phyloP scores from a whole-genome alignment of 2,329 filamentous ascomycete species.

The Fusarium foetens region DNA sequence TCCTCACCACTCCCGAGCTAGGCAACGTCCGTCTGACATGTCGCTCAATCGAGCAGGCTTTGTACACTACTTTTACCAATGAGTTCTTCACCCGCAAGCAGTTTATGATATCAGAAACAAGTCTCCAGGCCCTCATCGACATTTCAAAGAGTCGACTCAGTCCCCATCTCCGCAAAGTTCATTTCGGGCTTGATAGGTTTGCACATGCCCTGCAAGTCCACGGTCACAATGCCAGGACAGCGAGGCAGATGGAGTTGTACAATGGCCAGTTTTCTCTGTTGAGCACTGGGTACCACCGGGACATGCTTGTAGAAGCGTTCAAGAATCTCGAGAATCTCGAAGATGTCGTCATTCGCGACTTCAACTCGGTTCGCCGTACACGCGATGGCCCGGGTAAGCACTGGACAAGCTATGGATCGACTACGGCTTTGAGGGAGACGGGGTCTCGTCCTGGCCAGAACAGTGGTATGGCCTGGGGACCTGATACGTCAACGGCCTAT shows the following conservation, averaged over 20 bases:
- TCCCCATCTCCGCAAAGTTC: conserved; percentile 51
- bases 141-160: conserved; percentile 61
- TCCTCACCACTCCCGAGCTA: conserved; percentile 66
- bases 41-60: conserved; percentile 61
- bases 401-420: conserved; percentile 67
- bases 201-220: neutral
- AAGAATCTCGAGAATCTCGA: conserved; percentile 63
- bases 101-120: conserved; percentile 70
- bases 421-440: conserved; percentile 52
- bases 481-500: conserved; percentile 32
- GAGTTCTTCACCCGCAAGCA: conserved; percentile 75
- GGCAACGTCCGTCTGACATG: conserved; percentile 65
- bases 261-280: conserved; percentile 47
- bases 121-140: conserved; percentile 63
- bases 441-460: conserved; percentile 38
- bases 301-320: conserved; percentile 68
- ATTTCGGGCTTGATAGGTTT: conserved; percentile 46
- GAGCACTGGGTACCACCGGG: conserved; percentile 58
- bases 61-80: conserved; percentile 65
- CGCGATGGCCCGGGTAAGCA: conserved; percentile 56
- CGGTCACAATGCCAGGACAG: conserved; percentile 18
- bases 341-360: conserved; percentile 69
- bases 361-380: conserved; percentile 58
- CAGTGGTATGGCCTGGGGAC: neutral
- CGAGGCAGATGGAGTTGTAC: conserved; percentile 31